Base-by-base conservation (phyloP, 805 yeast genomes). In the Scheffersomyces coipomensis region DNA sequence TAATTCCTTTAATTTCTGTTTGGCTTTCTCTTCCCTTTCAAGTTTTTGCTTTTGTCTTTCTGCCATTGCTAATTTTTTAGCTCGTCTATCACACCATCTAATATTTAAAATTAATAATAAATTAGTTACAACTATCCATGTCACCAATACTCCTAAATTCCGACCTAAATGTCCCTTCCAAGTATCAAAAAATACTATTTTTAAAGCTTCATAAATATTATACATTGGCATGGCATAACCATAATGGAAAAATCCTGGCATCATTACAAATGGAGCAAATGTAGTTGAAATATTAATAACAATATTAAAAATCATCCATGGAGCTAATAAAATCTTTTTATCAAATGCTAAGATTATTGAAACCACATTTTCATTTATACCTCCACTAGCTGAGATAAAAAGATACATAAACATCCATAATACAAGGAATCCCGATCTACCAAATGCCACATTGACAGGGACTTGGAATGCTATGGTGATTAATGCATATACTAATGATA, bases 201-300 rank as follows among this genome's bases (percentile, higher is more conserved):
- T 59, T 38, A 61, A 48, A 1, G 58, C 53, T 36, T 61, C 64
- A 34, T 55, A 63, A 0, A 56, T 49, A 34, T 62, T 60, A 44
- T 45, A 55, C 64, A 64, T 61, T 3, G 69, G 71, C 46, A 63
- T 40, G 10, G 65, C 67, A 44, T 66, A 64, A 1, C 71, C 71
- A 40, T 54, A 64, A 31, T 60, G 51, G 41, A 51, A 63, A 31
- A 66, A 55, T 8, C 50, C 48, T 0, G 73, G 67, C 19, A 47
- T 40, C 25, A 66, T 49, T 4, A 47, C 63, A 26, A 64, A 45
- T 1, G 73, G 68, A 2, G 66, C 59, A 44, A 62, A 61, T 5
- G 66, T 53, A 5, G 65, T 55, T 5, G 65, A 43, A 4, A 64
- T 52, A 34, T 63, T 64, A 30, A 53, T 29, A 11, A 64, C 62